Evolutionary conservation across 805 yeast genomes (phyloP).

Genomic region (Blastobotrys terrestris): DNA sequence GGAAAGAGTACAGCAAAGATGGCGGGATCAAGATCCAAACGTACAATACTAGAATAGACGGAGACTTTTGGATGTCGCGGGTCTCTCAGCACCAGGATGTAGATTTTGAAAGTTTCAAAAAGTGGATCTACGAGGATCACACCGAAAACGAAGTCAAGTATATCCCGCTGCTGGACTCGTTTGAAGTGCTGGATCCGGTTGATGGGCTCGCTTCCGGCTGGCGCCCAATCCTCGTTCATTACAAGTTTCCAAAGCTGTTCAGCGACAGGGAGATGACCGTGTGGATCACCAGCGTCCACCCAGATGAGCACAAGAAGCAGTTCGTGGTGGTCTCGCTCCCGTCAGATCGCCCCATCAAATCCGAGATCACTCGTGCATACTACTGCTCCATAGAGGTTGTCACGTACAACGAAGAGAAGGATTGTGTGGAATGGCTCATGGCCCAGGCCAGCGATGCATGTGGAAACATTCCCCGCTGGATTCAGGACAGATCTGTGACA

Average conservation of each 20-base stretch:
- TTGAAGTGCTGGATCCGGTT: constrained; percentile 19
- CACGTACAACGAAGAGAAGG: constrained; percentile 18
- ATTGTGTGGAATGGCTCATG: constrained; percentile 34
- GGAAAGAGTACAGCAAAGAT: constrained; percentile 12
- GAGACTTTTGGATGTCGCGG: constrained; percentile 35
- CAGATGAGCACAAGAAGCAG: constrained; percentile 24
- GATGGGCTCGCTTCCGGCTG: constrained; percentile 18
- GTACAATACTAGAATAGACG: constrained; percentile 20
- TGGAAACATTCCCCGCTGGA: constrained; percentile 34
- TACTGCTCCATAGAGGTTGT: constrained; percentile 35
- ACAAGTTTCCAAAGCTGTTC: constrained; percentile 32
- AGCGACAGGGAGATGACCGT: constrained; percentile 32
- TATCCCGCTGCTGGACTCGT: constrained; percentile 29
- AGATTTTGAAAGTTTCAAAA: constrained; percentile 25
- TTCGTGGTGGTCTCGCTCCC: constrained; percentile 35
- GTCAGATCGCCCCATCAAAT: constrained; percentile 19
- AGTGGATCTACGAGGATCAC: constrained; percentile 31
- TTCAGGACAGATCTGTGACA: constrained; percentile 31
- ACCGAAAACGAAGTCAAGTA: constrained; percentile 35
- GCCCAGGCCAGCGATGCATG: constrained; percentile 36
- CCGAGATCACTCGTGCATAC: constrained; percentile 23
- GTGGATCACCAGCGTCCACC: constrained; percentile 28
- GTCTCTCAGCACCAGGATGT: constrained; percentile 28
- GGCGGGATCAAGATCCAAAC: constrained; percentile 17
- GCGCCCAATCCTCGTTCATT: constrained; percentile 25